phyloP scores from a whole-genome alignment of 164 flowering plant species.

The Pachysandra terminalis region DNA sequence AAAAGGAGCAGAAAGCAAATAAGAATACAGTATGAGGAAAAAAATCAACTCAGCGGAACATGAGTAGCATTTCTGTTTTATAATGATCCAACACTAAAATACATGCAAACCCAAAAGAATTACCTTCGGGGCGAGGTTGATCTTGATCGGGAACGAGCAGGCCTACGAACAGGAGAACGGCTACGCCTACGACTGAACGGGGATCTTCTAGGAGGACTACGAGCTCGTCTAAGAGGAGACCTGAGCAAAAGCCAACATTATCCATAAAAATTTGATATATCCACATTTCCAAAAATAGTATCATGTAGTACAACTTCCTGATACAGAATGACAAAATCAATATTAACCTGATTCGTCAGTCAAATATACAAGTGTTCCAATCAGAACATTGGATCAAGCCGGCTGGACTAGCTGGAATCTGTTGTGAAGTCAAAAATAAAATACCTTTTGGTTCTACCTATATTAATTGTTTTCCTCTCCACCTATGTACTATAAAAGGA shows the following conservation, averaged over 20 bases:
- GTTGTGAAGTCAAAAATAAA: too few species aligned
- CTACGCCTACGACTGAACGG: conserved; percentile 75
- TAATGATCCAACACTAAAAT: not conserved
- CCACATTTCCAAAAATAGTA: too few species aligned
- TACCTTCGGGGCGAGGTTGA: conserved; percentile 89
- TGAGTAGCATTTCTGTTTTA: not conserved
- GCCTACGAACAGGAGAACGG: conserved; percentile 90
- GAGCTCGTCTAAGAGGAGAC: conserved; percentile 81
- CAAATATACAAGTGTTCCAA: too few species aligned
- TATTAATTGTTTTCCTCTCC: too few species aligned
- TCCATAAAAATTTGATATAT: too few species aligned
- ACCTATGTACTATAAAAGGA: too few species aligned
- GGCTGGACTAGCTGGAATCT: too few species aligned
- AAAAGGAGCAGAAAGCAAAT: not conserved
- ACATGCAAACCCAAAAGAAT: not conserved
- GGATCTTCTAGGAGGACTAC: conserved; percentile 92
- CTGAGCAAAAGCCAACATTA: conserved; percentile 32
- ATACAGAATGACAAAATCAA: too few species aligned
- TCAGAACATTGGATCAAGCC: too few species aligned
- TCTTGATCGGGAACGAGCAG: conserved; percentile 71
- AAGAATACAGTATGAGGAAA: conserved; percentile 3
- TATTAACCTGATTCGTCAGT: too few species aligned
- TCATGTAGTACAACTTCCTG: too few species aligned
- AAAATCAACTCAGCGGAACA: not conserved
- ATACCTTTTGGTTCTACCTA: too few species aligned